Evolutionary conservation across 805 yeast genomes (phyloP).

Genomic region (Metschnikowia anglica): DNA sequence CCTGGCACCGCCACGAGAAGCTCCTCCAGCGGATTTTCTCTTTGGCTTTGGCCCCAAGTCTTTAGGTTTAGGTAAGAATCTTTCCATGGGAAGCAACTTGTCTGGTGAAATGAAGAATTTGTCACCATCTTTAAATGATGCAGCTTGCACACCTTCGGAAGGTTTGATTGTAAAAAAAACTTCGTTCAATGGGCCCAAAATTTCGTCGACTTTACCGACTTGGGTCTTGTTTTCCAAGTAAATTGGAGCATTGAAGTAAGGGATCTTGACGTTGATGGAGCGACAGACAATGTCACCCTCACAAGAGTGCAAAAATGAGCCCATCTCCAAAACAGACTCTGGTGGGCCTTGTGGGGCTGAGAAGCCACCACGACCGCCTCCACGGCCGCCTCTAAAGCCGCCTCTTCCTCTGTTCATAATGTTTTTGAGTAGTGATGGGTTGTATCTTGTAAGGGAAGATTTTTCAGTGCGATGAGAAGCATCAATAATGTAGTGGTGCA

Average conservation of each 20-base stretch:
- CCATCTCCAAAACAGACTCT: slow-evolving; percentile 92
- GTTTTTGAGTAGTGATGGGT: slow-evolving; percentile 5
- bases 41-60: slow-evolving; percentile 79
- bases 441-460: slow-evolving; percentile 11
- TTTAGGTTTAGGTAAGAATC: slow-evolving; percentile 96
- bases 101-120: slow-evolving; percentile 94
- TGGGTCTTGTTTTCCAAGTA: slow-evolving; percentile 94
- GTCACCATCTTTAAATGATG: slow-evolving; percentile 92
- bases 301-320: slow-evolving; percentile 84
- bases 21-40: slow-evolving; percentile 56
- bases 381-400: slow-evolving; percentile 47
- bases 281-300: slow-evolving; percentile 98
- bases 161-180: slow-evolving; percentile 97
- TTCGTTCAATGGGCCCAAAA: slow-evolving; percentile 95
- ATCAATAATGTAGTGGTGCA: slow-evolving; percentile 14
- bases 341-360: slow-evolving; percentile 91
- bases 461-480: slow-evolving; percentile 23
- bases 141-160: slow-evolving; percentile 92
- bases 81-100: slow-evolving; percentile 90
- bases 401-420: slow-evolving; percentile 60
- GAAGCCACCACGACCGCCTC: slow-evolving; percentile 72
- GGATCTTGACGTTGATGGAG: slow-evolving; percentile 89
- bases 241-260: slow-evolving; percentile 98
- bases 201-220: slow-evolving; percentile 97
- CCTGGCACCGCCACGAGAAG: slow-evolving; percentile 47